These are phyloP conservation scores for Leccinum variicolor DNA, from an alignment of 768 basidiomycete species.

Conservation along the genomic window DNA sequence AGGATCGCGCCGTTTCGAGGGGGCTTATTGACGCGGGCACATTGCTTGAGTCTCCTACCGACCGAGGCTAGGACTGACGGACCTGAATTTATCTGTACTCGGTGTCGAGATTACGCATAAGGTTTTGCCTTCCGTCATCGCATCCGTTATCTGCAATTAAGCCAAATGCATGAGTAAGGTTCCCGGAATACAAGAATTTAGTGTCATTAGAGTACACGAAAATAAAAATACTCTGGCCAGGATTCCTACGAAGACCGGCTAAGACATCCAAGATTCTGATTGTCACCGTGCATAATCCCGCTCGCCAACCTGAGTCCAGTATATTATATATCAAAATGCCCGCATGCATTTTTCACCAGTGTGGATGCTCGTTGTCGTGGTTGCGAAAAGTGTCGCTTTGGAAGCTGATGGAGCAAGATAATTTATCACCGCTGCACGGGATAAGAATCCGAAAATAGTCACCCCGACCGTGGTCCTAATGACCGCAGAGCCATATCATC, in stretches of 20 bases:
- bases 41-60: background rate
- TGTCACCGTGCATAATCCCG: background rate
- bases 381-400: slow-evolving; percentile 9
- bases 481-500: slow-evolving; percentile 62
- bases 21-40: background rate
- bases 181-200: slow-evolving; percentile 10
- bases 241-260: background rate
- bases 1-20: background rate
- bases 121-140: slow-evolving; percentile 17
- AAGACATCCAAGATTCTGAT: background rate
- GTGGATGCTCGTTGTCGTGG: slow-evolving; percentile 2
- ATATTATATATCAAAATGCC: background rate
- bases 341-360: slow-evolving; percentile 4
- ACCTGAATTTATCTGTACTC: slow-evolving; percentile 28
- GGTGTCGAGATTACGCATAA: slow-evolving; percentile 11
- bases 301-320: background rate
- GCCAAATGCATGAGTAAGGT: slow-evolving; percentile 20
- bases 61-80: slow-evolving; percentile 5
- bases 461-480: slow-evolving; percentile 38
- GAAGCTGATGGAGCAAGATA: slow-evolving; percentile 14
- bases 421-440: slow-evolving; percentile 21
- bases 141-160: slow-evolving; percentile 18
- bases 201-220: slow-evolving; percentile 15
- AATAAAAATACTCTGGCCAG: background rate
- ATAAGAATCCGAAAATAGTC: slow-evolving; percentile 27